These are phyloP conservation scores for Smittium culicis DNA, from an alignment of 371 early-diverging fungal genomes.

Conservation along the genomic window DNA sequence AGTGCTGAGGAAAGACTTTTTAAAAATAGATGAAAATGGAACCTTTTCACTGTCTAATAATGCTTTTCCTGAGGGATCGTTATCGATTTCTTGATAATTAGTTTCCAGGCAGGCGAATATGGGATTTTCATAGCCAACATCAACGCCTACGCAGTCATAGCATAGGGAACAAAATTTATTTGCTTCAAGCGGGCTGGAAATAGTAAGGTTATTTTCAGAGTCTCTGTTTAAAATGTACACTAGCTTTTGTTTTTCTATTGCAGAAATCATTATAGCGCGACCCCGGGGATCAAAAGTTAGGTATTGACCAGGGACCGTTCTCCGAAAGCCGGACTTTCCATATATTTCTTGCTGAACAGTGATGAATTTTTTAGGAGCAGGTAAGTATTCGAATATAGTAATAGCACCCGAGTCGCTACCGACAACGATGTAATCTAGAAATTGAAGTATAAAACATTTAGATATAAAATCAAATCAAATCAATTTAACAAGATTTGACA, in stretches of 20 bases:
- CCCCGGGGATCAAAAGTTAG: slow-evolving; percentile 92
- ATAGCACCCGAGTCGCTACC: slow-evolving; percentile 87
- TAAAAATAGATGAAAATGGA: no score
- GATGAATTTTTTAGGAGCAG: slow-evolving; percentile 53
- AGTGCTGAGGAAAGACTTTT: no score
- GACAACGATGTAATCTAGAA: slow-evolving; percentile 71
- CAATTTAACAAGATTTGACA: background rate
- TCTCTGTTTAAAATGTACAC: slow-evolving; percentile 93
- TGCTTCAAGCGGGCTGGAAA: slow-evolving; percentile 92
- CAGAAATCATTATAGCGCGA: slow-evolving; percentile 89
- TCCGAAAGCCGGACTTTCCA: slow-evolving; percentile 85
- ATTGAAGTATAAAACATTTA: slow-evolving; percentile 12
- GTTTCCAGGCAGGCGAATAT: slow-evolving; percentile 88
- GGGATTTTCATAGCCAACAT: slow-evolving; percentile 97
- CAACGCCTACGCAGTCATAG: slow-evolving; percentile 69
- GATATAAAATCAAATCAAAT: background rate
- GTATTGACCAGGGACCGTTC: slow-evolving; percentile 90
- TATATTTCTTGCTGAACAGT: slow-evolving; percentile 85
- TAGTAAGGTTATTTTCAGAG: slow-evolving; percentile 53
- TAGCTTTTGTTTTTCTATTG: slow-evolving; percentile 85
- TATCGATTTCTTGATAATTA: slow-evolving; percentile 72
- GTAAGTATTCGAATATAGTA: slow-evolving; percentile 79
- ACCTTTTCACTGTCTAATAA: slow-evolving; percentile 56
- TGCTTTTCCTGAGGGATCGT: slow-evolving; percentile 55
- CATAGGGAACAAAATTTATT: slow-evolving; percentile 67